Evolutionary conservation across 2,329 filamentous ascomycete species (phyloP).

Genomic region (Colletotrichum endophyticum): DNA sequence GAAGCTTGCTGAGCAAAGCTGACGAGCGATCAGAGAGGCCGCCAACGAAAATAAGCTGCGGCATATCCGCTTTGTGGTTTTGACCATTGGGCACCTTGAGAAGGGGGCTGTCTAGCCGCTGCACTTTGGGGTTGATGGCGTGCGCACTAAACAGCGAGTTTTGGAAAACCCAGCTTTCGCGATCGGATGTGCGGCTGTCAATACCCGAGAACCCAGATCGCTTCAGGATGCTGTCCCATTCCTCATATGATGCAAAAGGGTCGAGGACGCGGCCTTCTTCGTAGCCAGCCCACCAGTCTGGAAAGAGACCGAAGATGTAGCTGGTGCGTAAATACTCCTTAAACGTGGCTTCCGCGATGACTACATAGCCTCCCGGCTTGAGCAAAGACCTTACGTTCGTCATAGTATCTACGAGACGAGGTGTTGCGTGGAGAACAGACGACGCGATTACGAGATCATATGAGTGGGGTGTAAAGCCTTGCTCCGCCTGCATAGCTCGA

Average conservation of each 20-base stretch:
- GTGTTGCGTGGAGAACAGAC: slow-evolving; percentile 33
- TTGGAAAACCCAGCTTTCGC: background rate
- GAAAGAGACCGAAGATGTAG: slow-evolving; percentile 26
- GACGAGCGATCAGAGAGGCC: background rate
- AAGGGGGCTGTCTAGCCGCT: background rate
- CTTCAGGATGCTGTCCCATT: slow-evolving; percentile 31
- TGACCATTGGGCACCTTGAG: background rate
- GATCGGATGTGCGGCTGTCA: background rate
- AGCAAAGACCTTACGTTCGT: slow-evolving; percentile 29
- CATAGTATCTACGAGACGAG: slow-evolving; percentile 24
- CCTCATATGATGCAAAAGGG: slow-evolving; percentile 25
- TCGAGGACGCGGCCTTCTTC: slow-evolving; percentile 23
- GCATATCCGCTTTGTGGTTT: background rate
- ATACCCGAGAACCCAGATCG: slow-evolving; percentile 26
- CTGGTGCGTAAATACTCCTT: slow-evolving; percentile 20
- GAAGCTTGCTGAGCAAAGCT: background rate
- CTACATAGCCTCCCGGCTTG: slow-evolving; percentile 30
- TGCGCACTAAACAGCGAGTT: background rate
- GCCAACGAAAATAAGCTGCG: background rate
- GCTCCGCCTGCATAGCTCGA: slow-evolving; percentile 2
- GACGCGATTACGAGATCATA: slow-evolving; percentile 35
- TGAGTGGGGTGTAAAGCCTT: slow-evolving; percentile 28
- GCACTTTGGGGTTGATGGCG: background rate
- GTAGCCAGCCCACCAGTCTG: slow-evolving; percentile 32
- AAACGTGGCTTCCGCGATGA: background rate